phyloP scores from a whole-genome alignment of 345 rosid genomes.

The Microcos paniculata region DNA sequence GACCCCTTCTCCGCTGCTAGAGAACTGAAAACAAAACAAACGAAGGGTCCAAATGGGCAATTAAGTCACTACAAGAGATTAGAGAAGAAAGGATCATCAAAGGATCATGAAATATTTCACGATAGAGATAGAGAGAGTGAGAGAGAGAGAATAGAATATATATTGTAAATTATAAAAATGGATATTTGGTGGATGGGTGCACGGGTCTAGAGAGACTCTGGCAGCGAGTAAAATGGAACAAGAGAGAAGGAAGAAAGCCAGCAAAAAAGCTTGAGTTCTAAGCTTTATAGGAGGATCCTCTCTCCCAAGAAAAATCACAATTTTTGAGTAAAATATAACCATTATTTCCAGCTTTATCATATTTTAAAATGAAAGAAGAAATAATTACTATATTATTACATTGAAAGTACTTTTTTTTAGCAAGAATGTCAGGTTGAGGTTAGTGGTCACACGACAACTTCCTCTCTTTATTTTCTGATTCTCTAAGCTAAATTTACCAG shows the following conservation, averaged over 20 bases:
- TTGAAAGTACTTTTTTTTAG: too few species aligned
- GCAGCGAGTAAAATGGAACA: background rate
- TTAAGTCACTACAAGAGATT: background rate
- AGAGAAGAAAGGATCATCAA: background rate
- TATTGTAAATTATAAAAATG: background rate
- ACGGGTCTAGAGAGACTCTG: background rate
- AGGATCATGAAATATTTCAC: background rate
- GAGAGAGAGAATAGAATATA: too few species aligned
- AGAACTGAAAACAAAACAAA: too few species aligned
- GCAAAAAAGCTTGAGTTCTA: conserved; percentile 1
- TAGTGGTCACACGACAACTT: conserved; percentile 24
- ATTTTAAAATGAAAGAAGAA: too few species aligned
- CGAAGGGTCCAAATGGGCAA: background rate
- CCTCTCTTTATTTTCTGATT: conserved; percentile 2
- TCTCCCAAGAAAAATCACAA: conserved; percentile 6
- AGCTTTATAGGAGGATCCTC: background rate
- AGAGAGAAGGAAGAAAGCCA: background rate
- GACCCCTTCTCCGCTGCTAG: too few species aligned
- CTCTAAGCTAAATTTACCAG: conserved; percentile 7
- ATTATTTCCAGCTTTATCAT: background rate
- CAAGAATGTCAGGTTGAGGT: background rate
- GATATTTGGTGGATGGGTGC: background rate
- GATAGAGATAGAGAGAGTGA: background rate
- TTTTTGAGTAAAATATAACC: background rate
- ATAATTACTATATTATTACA: too few species aligned